phyloP scores from a whole-genome alignment of 352 stramenopile genomes.

The Ophiocytium majus region DNA sequence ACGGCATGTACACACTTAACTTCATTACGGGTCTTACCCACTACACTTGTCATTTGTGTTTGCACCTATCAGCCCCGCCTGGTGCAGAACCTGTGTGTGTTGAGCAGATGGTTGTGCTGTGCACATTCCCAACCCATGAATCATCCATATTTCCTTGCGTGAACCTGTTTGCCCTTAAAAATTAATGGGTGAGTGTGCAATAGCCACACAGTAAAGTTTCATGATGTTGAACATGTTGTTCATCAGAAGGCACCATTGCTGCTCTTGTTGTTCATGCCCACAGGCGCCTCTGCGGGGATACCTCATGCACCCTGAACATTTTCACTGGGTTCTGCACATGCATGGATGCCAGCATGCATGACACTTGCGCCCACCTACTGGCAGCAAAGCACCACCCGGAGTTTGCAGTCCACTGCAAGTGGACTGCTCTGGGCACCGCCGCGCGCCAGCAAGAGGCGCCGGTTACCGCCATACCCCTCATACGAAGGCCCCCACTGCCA shows the following conservation, averaged over 20 bases:
- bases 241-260: too few relatives aligned
- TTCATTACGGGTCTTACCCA: neutral
- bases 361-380: neutral
- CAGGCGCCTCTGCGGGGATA: neutral
- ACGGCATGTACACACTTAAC: neutral
- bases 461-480: neutral
- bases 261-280: neutral
- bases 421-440: neutral
- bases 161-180: too few relatives aligned
- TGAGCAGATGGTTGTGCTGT: too few relatives aligned
- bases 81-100: too few relatives aligned
- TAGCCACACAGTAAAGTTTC: neutral
- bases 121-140: too few relatives aligned
- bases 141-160: too few relatives aligned
- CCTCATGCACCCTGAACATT: neutral
- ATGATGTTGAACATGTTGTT: neutral
- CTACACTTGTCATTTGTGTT: neutral
- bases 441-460: neutral
- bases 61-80: too few relatives aligned
- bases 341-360: neutral
- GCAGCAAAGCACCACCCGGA: neutral
- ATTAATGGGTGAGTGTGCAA: neutral
- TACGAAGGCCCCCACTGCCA: neutral
- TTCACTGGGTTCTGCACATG: neutral
- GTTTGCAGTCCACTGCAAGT: neutral